Percentiles rank a stretch among this genome's conserved stretches.
Conservation (phyloP, 2,329 filamentous ascomycete species). For the Fusarium succisae region DNA sequence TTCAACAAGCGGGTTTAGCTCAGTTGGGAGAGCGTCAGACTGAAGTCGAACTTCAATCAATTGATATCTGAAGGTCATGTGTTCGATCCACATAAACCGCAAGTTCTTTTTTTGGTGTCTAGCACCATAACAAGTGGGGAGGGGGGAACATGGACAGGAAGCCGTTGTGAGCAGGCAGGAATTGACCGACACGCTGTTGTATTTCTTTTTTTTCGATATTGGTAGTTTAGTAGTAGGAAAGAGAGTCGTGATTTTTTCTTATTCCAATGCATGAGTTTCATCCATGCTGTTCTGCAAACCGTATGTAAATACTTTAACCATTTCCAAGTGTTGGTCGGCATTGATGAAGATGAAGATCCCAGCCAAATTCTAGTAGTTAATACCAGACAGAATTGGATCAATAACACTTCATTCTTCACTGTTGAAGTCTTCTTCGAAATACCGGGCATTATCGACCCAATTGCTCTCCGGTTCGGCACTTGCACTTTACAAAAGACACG, state of each 20-base stretch:
- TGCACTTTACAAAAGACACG: not conserved
- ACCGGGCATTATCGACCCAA: fast-evolving
- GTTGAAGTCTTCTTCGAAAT: not conserved
- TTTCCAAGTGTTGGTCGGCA: not conserved
- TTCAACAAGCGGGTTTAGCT: constrained; percentile 44
- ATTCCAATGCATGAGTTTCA: not conserved
- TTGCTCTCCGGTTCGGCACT: not conserved
- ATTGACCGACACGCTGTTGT: not conserved
- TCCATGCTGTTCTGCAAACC: not conserved
- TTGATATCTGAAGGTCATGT: constrained; percentile 45
- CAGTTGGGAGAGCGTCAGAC: constrained; percentile 44
- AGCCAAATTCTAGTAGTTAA: not conserved
- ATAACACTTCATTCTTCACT: not conserved
- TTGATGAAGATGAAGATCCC: not conserved
- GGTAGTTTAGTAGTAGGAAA: too few relatives aligned
- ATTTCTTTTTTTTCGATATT: not conserved
- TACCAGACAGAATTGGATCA: not conserved
- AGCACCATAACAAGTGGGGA: constrained; percentile 50
- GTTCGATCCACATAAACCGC: constrained; percentile 46
- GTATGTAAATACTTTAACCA: not conserved
- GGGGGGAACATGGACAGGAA: not conserved
- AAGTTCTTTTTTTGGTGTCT: constrained; percentile 39
- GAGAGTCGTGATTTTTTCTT: not conserved
- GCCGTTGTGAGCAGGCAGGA: not conserved
- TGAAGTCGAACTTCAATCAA: constrained; percentile 37